These are phyloP conservation scores for Geotrichum phurueaensis DNA, from an alignment of 1,139 yeast genomes.

Conservation along the genomic window DNA sequence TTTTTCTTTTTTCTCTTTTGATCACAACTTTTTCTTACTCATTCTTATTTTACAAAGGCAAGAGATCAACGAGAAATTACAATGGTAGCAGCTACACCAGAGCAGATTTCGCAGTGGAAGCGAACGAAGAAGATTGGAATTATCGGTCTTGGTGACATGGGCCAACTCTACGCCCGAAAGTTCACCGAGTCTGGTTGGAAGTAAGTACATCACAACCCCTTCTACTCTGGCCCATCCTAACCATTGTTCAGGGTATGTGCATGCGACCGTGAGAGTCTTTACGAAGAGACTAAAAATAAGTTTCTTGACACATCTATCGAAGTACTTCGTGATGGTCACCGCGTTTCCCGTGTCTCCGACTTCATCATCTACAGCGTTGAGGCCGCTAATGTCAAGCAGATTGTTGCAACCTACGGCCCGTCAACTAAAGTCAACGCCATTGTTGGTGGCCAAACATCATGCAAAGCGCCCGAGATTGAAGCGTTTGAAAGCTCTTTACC, in stretches of 20 bases:
- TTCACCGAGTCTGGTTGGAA: conserved; percentile 83
- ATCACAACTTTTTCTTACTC: not conserved
- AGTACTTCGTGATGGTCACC: conserved; percentile 68
- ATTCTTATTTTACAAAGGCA: not conserved
- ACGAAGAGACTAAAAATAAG: conserved; percentile 43
- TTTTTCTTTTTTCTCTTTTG: not conserved
- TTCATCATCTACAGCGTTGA: conserved; percentile 85
- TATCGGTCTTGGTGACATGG: conserved; percentile 97
- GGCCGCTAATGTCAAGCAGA: conserved; percentile 59
- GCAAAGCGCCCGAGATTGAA: conserved; percentile 81
- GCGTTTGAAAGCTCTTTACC: conserved; percentile 80
- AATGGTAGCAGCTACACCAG: conserved; percentile 2
- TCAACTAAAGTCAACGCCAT: conserved; percentile 81
- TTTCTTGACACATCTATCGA: conserved; percentile 40
- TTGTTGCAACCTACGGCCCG: conserved; percentile 74
- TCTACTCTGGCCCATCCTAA: not conserved
- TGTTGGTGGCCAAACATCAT: conserved; percentile 97
- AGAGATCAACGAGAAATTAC: not conserved
- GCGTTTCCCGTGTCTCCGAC: conserved; percentile 73
- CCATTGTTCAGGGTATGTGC: conserved; percentile 54
- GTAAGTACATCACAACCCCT: conserved; percentile 21
- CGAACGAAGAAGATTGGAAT: conserved; percentile 63
- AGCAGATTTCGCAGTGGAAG: conserved; percentile 33
- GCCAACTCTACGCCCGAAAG: conserved; percentile 71
- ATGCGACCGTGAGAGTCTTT: conserved; percentile 75